Evolutionary conservation across 768 basidiomycete genomes (phyloP).

Genomic region (Lentinula guzmanii): DNA sequence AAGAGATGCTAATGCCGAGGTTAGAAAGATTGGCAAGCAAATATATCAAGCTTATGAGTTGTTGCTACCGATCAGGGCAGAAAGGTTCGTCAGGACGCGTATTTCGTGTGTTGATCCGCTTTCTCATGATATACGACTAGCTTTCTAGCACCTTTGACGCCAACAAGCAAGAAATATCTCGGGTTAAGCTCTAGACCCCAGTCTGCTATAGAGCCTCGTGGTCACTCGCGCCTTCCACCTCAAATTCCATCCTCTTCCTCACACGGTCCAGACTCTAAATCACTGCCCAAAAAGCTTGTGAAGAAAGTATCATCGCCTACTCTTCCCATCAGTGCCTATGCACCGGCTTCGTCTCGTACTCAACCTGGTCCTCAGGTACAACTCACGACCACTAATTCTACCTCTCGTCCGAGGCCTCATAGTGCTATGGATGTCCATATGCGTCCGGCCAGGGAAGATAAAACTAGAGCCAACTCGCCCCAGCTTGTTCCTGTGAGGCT

Average conservation of each 20-base stretch:
- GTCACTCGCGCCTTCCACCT: background rate
- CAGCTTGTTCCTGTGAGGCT: background rate
- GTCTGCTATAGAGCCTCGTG: conserved; percentile 16
- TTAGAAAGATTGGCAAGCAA: conserved; percentile 62
- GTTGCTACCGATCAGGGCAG: conserved; percentile 61
- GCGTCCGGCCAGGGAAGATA: background rate
- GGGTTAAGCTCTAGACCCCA: conserved; percentile 24
- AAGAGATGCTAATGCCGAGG: conserved; percentile 70
- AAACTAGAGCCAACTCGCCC: background rate
- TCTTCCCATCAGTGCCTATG: background rate
- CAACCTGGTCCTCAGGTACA: background rate
- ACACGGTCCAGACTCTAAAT: background rate
- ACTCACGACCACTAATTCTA: background rate
- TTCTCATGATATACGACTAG: conserved; percentile 28
- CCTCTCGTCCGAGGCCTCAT: background rate
- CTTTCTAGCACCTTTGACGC: conserved; percentile 68
- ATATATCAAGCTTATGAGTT: conserved; percentile 74
- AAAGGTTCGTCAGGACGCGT: conserved; percentile 35
- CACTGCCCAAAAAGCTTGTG: background rate
- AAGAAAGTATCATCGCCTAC: background rate
- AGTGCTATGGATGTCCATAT: background rate
- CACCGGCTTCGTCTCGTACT: background rate
- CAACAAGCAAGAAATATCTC: conserved; percentile 72
- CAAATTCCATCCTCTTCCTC: background rate
- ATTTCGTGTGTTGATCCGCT: background rate